Base-by-base conservation (phyloP, 176 grass and related monocot genomes). In the Aechmea fasciata region DNA sequence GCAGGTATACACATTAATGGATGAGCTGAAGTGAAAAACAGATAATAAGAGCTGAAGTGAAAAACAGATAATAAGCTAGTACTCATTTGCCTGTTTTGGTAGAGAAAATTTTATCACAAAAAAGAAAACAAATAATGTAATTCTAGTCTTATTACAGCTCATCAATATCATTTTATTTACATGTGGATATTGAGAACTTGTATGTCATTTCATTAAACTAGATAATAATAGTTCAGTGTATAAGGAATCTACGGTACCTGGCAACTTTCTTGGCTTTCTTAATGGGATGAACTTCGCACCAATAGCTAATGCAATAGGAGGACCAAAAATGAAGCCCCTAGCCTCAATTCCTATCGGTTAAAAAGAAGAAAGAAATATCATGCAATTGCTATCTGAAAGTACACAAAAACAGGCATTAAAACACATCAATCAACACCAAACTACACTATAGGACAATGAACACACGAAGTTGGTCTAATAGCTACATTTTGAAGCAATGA, bases 251-350 rank as follows among this genome's bases (percentile, higher is more conserved):
- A 59, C 19, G 11, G 26, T 73, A 89, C 86, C 86, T 82, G 86
- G 85, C 11, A 88, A 67, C 55, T 88, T 88, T 61, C 70, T 74
- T 65, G 85, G 85, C 49, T 88, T 88, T 57, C 85, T 67, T 11
- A 88, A 69, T 20, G 85, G 85, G 65, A 88, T 61, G 52, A 88
- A 88, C 49, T 88, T 88, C 52, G 85, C 81, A 61, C 85, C 85
- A 68, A 88, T 88, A 52, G 85, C 85, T 3, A 88, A 65, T 53
- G 85, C 85, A 70, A 88, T 88, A 25, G 85, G 41, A 68, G 85
- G 81, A 54, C 85, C 85, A 54, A 88, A 88, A 71, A 88, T 81
- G 63, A 88, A 88, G 48, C 85, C 85, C 67, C 85, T 84, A 54
- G 85, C 81, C 73, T 88, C 85, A 48, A 88, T 73, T 52, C 85